These are phyloP conservation scores for Papiliotrema terrestris DNA, from an alignment of 1,284 basidiomycete genomes.

Conservation along the genomic window DNA sequence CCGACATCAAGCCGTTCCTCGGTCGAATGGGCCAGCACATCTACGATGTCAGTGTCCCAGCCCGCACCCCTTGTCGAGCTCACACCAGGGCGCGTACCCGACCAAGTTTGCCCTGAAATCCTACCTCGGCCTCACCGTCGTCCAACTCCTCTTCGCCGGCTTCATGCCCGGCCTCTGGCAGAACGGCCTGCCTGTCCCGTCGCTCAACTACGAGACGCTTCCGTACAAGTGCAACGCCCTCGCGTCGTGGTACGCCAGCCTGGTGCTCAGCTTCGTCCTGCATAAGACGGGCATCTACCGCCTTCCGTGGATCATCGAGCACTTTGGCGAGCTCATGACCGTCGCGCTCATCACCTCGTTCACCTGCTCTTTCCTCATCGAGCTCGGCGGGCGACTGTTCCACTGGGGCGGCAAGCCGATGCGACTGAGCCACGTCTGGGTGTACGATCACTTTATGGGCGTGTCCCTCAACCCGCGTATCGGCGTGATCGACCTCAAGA, in stretches of 20 bases:
- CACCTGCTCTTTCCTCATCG: constrained; percentile 71
- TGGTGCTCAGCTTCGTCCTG: constrained; percentile 69
- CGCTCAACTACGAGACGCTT: constrained; percentile 84
- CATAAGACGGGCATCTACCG: constrained; percentile 83
- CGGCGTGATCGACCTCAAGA: constrained; percentile 92
- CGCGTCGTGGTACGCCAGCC: constrained; percentile 78
- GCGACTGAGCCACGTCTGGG: constrained; percentile 87
- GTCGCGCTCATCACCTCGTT: constrained; percentile 93
- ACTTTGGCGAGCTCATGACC: constrained; percentile 95
- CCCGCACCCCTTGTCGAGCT: not conserved
- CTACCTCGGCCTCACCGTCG: constrained; percentile 83
- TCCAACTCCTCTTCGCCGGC: constrained; percentile 86
- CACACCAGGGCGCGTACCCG: constrained; percentile 77
- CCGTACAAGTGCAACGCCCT: constrained; percentile 97
- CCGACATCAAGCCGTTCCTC: constrained; percentile 77
- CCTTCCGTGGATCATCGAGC: constrained; percentile 91
- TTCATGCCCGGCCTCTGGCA: constrained; percentile 89
- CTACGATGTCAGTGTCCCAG: constrained; percentile 58
- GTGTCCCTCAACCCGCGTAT: constrained; percentile 90
- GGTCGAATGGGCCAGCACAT: constrained; percentile 78
- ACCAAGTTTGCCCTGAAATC: constrained; percentile 82
- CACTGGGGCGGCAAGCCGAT: constrained; percentile 69
- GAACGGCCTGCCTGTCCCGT: constrained; percentile 78
- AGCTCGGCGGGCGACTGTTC: constrained; percentile 65
- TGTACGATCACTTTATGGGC: constrained; percentile 97